Conservation (phyloP, 768 basidiomycete species). For the Pholiota conissans region DNA sequence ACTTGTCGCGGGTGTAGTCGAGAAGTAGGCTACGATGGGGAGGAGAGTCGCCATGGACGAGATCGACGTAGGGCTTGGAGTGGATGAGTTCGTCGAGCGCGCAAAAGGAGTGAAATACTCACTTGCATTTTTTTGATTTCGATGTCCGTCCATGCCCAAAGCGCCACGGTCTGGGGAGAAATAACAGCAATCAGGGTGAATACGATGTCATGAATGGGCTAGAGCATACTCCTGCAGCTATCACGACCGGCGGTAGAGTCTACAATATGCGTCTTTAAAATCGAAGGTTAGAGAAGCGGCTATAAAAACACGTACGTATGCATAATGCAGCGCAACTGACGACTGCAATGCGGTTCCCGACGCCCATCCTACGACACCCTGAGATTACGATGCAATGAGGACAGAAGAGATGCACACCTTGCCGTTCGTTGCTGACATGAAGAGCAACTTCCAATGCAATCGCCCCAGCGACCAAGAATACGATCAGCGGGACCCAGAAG, state of each 20-base stretch:
- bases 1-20: conserved; percentile 58
- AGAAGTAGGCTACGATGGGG: conserved; percentile 51
- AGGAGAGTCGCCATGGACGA: conserved; percentile 54
- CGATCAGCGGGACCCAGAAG: conserved; percentile 45
- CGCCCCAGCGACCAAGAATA: conserved; percentile 36
- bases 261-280: conserved; percentile 21
- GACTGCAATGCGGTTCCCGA: neutral
- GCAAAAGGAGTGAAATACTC: neutral
- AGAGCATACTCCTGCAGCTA: conserved; percentile 45
- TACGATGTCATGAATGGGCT: too few species aligned
- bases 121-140: conserved; percentile 61
- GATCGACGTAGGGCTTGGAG: conserved; percentile 55
- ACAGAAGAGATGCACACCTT: conserved; percentile 28
- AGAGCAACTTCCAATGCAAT: conserved; percentile 48
- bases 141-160: conserved; percentile 59
- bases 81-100: neutral
- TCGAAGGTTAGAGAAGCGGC: too few species aligned
- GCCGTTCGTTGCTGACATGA: conserved; percentile 44
- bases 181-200: too few species aligned
- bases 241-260: conserved; percentile 53
- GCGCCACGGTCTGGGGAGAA: conserved; percentile 47
- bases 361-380: neutral
- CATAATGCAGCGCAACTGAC: conserved; percentile 46
- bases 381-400: neutral
- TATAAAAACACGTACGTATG: conserved; percentile 41